Evolutionary conservation across 2,329 filamentous ascomycete genomes (phyloP).

Genomic region (Zasmidium cellare): DNA sequence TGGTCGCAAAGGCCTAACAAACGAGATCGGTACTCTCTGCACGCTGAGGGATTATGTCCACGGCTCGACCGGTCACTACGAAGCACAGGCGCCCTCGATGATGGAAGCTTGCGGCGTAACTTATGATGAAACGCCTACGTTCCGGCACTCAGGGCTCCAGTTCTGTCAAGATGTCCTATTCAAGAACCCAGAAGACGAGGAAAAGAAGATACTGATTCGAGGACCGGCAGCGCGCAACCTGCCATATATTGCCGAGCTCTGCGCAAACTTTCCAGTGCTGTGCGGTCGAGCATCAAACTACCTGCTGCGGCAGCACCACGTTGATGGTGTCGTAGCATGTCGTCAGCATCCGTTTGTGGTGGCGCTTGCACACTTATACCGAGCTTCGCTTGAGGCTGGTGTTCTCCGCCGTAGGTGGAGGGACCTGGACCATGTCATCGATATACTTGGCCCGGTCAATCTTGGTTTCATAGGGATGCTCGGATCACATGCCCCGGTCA

Average conservation of each 20-base stretch:
- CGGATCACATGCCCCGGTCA: not conserved
- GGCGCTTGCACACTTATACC: not conserved
- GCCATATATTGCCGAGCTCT: not conserved
- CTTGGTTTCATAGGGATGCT: not conserved
- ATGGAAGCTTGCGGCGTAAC: not conserved
- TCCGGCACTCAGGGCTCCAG: too few species aligned
- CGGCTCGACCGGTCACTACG: too few species aligned
- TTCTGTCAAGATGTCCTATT: too few species aligned
- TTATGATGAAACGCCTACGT: not conserved
- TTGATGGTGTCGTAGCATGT: not conserved
- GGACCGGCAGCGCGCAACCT: too few species aligned
- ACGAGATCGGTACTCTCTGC: too few species aligned
- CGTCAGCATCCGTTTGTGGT: not conserved
- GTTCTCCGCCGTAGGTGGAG: not conserved
- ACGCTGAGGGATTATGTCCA: too few species aligned
- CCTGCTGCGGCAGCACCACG: not conserved
- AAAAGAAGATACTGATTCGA: too few species aligned
- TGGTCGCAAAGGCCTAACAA: too few species aligned
- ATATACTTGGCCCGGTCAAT: not conserved
- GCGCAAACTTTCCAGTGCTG: slow-evolving; percentile 1
- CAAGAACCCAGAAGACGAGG: too few species aligned
- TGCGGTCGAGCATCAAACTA: not conserved
- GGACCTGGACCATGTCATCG: not conserved
- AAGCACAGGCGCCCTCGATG: not conserved
- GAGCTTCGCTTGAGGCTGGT: not conserved